phyloP scores from a whole-genome alignment of 2,329 filamentous ascomycete species.

The Phaeophleospora eucalypticola region DNA sequence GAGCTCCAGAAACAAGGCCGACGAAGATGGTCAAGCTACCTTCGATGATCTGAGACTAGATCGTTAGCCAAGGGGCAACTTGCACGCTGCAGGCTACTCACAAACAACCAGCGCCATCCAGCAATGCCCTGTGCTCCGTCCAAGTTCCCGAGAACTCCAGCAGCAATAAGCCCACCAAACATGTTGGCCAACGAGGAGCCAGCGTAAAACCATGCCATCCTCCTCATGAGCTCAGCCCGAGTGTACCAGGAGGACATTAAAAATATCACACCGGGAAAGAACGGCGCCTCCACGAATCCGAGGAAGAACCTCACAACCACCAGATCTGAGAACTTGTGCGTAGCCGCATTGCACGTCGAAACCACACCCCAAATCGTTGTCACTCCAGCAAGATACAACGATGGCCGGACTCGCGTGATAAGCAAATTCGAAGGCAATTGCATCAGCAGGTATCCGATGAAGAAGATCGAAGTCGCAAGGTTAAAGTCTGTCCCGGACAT shows the following conservation, averaged over 20 bases:
- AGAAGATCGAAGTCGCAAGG: constrained; percentile 52
- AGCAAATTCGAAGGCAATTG: constrained; percentile 59
- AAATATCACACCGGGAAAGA: constrained; percentile 48
- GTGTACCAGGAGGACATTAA: constrained; percentile 51
- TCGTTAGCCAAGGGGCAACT: neutral
- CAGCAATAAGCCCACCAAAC: constrained; percentile 33
- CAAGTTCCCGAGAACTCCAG: constrained; percentile 41
- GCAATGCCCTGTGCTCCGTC: constrained; percentile 35
- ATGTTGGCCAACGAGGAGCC: constrained; percentile 34
- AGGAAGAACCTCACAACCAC: constrained; percentile 49
- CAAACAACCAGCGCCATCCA: constrained; percentile 40
- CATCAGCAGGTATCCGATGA: constrained; percentile 59
- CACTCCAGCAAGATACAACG: constrained; percentile 49
- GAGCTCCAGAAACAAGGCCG: constrained; percentile 29
- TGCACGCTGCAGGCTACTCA: neutral
- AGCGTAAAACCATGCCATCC: constrained; percentile 24
- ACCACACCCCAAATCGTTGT: constrained; percentile 44
- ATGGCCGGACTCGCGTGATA: constrained; percentile 52
- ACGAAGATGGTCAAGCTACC: constrained; percentile 23
- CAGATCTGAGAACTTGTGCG: constrained; percentile 40
- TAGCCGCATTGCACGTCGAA: constrained; percentile 46
- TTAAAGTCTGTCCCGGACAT: constrained; percentile 58
- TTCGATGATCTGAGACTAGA: constrained; percentile 30
- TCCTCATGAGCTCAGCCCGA: constrained; percentile 37
- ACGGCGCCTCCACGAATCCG: constrained; percentile 49